These are phyloP conservation scores for Geoglossum glabrum DNA, from an alignment of 495 filamentous ascomycete species.

Conservation along the genomic window DNA sequence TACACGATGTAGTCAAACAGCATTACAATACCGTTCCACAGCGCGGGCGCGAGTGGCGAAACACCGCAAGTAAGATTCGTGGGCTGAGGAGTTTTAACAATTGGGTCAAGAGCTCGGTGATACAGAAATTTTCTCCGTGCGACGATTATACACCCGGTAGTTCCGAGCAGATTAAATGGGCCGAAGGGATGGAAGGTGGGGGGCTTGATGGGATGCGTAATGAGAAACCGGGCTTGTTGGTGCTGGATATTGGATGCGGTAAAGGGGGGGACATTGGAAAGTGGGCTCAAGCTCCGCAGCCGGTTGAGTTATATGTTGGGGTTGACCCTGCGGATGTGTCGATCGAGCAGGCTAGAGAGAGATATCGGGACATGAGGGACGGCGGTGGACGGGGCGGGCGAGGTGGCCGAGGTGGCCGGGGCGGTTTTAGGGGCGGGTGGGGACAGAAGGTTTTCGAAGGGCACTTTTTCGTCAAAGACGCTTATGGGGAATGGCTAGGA, in stretches of 20 bases:
- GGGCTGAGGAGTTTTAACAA: conserved; percentile 91
- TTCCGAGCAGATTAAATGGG: conserved; percentile 24
- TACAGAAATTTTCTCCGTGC: conserved; percentile 85
- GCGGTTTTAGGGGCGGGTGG: conserved; percentile 31
- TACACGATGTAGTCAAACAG: conserved; percentile 69
- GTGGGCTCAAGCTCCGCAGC: conserved; percentile 78
- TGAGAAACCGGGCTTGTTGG: conserved; percentile 27
- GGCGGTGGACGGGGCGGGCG: conserved; percentile 29
- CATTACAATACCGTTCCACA: conserved; percentile 95
- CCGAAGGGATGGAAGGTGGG: conserved; percentile 26
- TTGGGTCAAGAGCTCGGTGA: conserved; percentile 92
- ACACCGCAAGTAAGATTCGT: conserved; percentile 82
- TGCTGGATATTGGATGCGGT: conserved; percentile 88
- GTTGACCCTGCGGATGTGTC: conserved; percentile 82
- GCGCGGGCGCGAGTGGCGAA: conserved; percentile 83
- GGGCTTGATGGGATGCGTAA: conserved; percentile 4
- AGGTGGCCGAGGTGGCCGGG: conserved; percentile 19
- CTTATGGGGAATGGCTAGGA: conserved; percentile 61
- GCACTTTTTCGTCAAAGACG: conserved; percentile 74
- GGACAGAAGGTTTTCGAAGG: conserved; percentile 49
- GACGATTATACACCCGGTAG: conserved; percentile 42
- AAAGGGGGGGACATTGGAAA: conserved; percentile 92
- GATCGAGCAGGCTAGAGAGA: conserved; percentile 70
- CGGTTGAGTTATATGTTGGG: conserved; percentile 75
- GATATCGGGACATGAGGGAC: conserved; percentile 48